These are phyloP conservation scores for Metschnikowia kofuensis DNA, from an alignment of 805 yeast species.

Conservation along the genomic window DNA sequence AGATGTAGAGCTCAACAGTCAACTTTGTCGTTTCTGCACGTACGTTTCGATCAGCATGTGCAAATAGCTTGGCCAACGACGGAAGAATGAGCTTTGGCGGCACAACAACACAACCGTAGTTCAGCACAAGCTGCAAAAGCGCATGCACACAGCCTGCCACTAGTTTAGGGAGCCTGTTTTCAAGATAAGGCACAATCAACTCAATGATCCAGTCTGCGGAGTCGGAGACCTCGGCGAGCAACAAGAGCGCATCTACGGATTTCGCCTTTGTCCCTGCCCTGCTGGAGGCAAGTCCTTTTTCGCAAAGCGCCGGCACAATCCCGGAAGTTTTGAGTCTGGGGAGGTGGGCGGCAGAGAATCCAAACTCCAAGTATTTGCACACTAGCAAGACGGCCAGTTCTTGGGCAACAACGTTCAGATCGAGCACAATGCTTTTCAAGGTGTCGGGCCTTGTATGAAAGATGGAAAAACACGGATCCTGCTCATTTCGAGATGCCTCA, in stretches of 20 bases:
- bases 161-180: slow-evolving; percentile 71
- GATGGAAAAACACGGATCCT: slow-evolving; percentile 52
- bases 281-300: slow-evolving; percentile 75
- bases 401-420: slow-evolving; percentile 87
- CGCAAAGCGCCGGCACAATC: slow-evolving; percentile 57
- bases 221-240: slow-evolving; percentile 59
- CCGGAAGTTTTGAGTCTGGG: slow-evolving; percentile 35
- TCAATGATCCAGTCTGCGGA: slow-evolving; percentile 66
- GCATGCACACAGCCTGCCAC: slow-evolving; percentile 66
- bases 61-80: slow-evolving; percentile 63
- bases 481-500: slow-evolving; percentile 49
- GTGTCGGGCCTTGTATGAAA: slow-evolving; percentile 53
- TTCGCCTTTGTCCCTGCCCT: slow-evolving; percentile 72
- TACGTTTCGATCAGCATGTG: slow-evolving; percentile 83
- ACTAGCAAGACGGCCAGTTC: slow-evolving; percentile 71
- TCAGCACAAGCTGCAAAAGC: slow-evolving; percentile 50
- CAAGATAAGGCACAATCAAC: slow-evolving; percentile 57
- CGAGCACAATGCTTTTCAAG: slow-evolving; percentile 60
- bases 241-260: slow-evolving; percentile 58
- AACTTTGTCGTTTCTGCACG: slow-evolving; percentile 73
- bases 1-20: slow-evolving; percentile 65
- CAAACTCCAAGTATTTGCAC: slow-evolving; percentile 51
- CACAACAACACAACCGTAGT: slow-evolving; percentile 63
- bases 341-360: slow-evolving; percentile 44
- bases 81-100: slow-evolving; percentile 58